Conservation (phyloP, 2,329 filamentous ascomycete species). For the Arthroderma sp. region DNA sequence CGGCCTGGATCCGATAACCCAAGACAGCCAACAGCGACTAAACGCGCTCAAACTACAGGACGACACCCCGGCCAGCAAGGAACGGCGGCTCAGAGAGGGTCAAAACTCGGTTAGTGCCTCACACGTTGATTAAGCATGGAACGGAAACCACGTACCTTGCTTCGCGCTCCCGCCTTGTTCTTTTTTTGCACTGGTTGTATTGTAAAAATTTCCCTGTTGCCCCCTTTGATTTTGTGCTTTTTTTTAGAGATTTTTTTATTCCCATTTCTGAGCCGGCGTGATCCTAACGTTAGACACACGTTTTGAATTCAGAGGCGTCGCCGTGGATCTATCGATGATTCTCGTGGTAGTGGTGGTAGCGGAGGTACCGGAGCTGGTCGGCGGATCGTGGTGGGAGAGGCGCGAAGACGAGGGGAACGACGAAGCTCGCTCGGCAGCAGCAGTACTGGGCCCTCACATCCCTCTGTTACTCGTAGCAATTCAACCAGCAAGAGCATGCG, state of each 20-base stretch:
- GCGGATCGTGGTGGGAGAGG: slow-evolving; percentile 29
- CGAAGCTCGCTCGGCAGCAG: slow-evolving; percentile 29
- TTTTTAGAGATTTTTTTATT: slow-evolving; percentile 31
- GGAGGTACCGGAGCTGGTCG: neutral
- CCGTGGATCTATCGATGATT: slow-evolving; percentile 31
- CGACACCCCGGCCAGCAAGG: slow-evolving; percentile 41
- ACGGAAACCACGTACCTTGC: slow-evolving; percentile 15
- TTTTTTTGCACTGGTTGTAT: slow-evolving; percentile 2
- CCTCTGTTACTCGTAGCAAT: slow-evolving; percentile 32
- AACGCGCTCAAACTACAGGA: slow-evolving; percentile 87
- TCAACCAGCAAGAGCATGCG: slow-evolving; percentile 22
- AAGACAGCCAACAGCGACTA: slow-evolving; percentile 75
- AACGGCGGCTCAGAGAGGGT: slow-evolving; percentile 38
- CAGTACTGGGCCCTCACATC: slow-evolving; percentile 22
- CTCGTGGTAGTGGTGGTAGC: slow-evolving; percentile 20
- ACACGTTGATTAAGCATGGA: slow-evolving; percentile 19
- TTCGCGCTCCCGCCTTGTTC: slow-evolving; percentile 16
- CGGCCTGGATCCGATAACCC: slow-evolving; percentile 65
- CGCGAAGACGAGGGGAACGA: slow-evolving; percentile 29
- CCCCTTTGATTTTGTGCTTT: slow-evolving; percentile 23
- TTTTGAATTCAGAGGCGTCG: slow-evolving; percentile 37
- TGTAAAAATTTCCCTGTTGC: slow-evolving; percentile 10
- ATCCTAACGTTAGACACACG: slow-evolving; percentile 37
- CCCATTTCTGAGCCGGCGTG: slow-evolving; percentile 29
- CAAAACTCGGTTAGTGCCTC: slow-evolving; percentile 36